Evolutionary conservation across 2,329 filamentous ascomycete genomes (phyloP).

Genomic region (Kalaharituber pfeilii): DNA sequence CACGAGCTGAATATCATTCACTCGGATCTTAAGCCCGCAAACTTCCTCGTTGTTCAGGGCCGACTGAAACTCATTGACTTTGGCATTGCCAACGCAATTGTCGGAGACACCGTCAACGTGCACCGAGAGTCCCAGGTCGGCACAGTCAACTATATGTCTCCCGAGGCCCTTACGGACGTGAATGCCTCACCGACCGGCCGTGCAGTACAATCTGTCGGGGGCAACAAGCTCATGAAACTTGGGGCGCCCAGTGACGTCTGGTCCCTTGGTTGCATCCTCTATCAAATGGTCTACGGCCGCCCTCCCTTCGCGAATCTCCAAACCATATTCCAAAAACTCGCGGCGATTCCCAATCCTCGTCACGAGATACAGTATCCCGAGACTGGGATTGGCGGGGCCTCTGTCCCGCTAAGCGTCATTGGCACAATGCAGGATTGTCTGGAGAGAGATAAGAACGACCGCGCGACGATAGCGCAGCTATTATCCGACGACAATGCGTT

Average conservation of each 20-base stretch:
- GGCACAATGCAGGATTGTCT: slow-evolving; percentile 47
- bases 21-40: slow-evolving; percentile 90
- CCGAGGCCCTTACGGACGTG: slow-evolving; percentile 77
- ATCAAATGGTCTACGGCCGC: slow-evolving; percentile 96
- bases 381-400: slow-evolving; percentile 46
- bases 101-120: slow-evolving; percentile 93
- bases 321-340: slow-evolving; percentile 71
- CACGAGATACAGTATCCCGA: slow-evolving; percentile 56
- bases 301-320: slow-evolving; percentile 84
- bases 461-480: slow-evolving; percentile 47
- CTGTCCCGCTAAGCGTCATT: slow-evolving; percentile 42
- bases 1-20: slow-evolving; percentile 87
- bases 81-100: slow-evolving; percentile 92
- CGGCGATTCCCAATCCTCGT: slow-evolving; percentile 66
- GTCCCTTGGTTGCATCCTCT: slow-evolving; percentile 90
- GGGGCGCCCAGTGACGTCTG: slow-evolving; percentile 93
- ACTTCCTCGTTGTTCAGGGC: slow-evolving; percentile 84
- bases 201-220: slow-evolving; percentile 19
- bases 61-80: slow-evolving; percentile 94
- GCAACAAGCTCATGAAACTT: slow-evolving; percentile 56
- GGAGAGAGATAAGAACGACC: slow-evolving; percentile 42
- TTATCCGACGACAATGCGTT: slow-evolving; percentile 44
- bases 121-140: slow-evolving; percentile 91
- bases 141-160: slow-evolving; percentile 97
- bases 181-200: slow-evolving; percentile 49